These are phyloP conservation scores for Tuber melanosporum DNA, from an alignment of 495 filamentous ascomycete species.

Conservation along the genomic window DNA sequence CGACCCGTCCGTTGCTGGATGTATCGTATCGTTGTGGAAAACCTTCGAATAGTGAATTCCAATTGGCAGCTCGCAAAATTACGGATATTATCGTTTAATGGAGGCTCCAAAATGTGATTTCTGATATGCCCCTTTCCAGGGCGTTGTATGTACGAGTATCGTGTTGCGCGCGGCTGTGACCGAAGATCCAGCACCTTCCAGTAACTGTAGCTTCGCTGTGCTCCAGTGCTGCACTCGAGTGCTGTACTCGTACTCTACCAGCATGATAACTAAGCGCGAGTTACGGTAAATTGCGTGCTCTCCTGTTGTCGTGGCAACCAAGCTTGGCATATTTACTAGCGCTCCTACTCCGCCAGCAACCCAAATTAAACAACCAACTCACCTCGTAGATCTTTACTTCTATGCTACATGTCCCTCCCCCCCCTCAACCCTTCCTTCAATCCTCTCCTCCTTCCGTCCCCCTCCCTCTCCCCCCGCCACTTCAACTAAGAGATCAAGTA, in stretches of 20 bases:
- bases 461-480: background rate
- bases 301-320: background rate
- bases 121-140: background rate
- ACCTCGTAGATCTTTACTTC: background rate
- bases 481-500: background rate
- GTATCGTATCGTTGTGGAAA: background rate
- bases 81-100: background rate
- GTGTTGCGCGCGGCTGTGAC: background rate
- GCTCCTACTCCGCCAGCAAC: background rate
- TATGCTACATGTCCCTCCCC: slow-evolving; percentile 2
- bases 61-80: background rate
- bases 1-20: background rate
- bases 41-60: background rate
- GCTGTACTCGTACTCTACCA: too few species aligned
- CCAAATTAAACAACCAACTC: background rate
- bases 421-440: background rate
- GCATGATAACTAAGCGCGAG: background rate
- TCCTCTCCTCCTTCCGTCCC: slow-evolving; percentile 8
- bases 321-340: background rate
- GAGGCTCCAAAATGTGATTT: background rate
- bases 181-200: background rate
- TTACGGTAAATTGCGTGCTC: background rate
- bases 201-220: background rate
- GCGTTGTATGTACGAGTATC: background rate
- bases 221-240: too few species aligned